Evolutionary conservation across 805 yeast genomes (phyloP), one percentile per base, ranked within the genome.

Genomic region (Brettanomyces sp.): DNA sequence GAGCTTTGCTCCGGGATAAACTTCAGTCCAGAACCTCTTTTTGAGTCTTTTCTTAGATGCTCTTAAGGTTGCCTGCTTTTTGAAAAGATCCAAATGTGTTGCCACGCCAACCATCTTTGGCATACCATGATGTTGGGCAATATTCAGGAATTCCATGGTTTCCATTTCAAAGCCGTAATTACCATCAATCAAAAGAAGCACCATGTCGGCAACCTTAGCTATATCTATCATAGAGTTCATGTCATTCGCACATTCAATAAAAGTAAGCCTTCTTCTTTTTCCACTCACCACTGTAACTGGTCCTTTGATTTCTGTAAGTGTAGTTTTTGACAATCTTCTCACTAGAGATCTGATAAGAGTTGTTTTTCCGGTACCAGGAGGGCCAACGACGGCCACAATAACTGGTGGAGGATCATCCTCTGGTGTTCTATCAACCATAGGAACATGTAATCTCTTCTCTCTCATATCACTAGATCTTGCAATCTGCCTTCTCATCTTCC

Each of bases 101-200:
- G 96, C 85, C 8, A 93, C 85, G 53, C 98, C 99, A 40, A 93
- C 71, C 18, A 93, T 95, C 56, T 96, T 78, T 38, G 99, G 99
- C 90, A 93, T 93, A 65, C 99, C 99, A 64, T 93, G 99, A 60
- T 91, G 97, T 56, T 93, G 96, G 3, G 96, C 95, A 53, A 93
- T 77, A 59, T 93, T 95, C 52, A 93, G 72, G 59, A 93, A 93
- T 66, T 93, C 99, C 98, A 93, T 95, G 7, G 99, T 93, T 66
- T 93, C 99, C 99, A 93, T 93, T 70, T 93, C 99, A 49, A 93
- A 80, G 6, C 99, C 99, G 62, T 88, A 93, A 63, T 93, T 93
- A 48, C 99, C 98, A 69, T 93, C 99, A 49, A 93, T 80, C 74
- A 93, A 68, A 49, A 93, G 63, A 42, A 93, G 71, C 8, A 95